A percentile compares a stretch with the other conserved stretches of the same genome.
phyloP scores from a whole-genome alignment of 1,284 basidiomycete species.

The Papiliotrema laurentii region DNA sequence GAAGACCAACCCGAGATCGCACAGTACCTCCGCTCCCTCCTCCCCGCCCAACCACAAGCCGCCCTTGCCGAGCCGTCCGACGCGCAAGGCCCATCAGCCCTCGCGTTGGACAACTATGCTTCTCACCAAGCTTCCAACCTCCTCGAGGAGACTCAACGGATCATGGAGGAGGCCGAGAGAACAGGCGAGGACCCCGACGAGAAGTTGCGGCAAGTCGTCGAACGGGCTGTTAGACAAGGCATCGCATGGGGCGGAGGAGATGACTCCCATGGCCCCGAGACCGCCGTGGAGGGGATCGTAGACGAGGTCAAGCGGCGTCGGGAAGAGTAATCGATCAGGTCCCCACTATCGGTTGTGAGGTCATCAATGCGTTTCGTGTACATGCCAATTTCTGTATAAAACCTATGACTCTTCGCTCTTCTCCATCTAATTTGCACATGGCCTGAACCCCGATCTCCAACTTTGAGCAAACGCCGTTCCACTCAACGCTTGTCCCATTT shows the following conservation, averaged over 20 bases:
- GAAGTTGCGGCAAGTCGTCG: conserved; percentile 38
- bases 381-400: not conserved
- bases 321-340: conserved; percentile 3
- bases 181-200: conserved; percentile 43
- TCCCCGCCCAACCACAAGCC: conserved; percentile 35
- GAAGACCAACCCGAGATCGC: conserved; percentile 79
- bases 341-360: too few relatives aligned
- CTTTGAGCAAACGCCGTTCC: too few relatives aligned
- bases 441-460: too few relatives aligned
- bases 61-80: not conserved
- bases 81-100: conserved; percentile 52
- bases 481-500: too few relatives aligned
- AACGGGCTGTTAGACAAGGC: conserved; percentile 36
- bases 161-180: conserved; percentile 42
- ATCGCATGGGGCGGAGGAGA: conserved; percentile 18
- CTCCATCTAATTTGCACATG: too few relatives aligned
- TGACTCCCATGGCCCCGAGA: not conserved
- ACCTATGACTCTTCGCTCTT: not conserved
- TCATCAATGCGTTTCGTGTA: not conserved
- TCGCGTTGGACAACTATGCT: conserved; percentile 63
- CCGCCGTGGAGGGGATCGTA: conserved; percentile 4
- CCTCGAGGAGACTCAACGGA: conserved; percentile 61
- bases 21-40: conserved; percentile 58
- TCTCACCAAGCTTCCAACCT: conserved; percentile 65
- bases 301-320: conserved; percentile 13